Base-by-base conservation (phyloP, 169 alveolate genomes). In the Cryptosporidium ryanae region DNA sequence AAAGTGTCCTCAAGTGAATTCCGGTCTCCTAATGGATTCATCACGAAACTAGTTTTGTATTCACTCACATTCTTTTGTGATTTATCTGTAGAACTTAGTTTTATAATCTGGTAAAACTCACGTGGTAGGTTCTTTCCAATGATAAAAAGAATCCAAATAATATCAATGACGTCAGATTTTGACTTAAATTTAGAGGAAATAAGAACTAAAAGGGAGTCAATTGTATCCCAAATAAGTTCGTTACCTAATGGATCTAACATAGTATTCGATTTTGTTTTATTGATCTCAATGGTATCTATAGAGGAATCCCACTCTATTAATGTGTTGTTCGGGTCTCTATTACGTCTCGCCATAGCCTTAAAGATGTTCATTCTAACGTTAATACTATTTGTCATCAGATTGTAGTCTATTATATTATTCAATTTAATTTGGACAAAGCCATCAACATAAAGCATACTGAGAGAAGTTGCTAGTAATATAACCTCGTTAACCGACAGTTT, bases 301-400 rank as follows among this genome's bases (percentile, higher is more conserved):
- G 87, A 76, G 46, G 32, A 18, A 1, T 61, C 17, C 87, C 87
- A 76, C 23, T 76, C 87, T n/a, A 76, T 76, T 31, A n/a, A 25
- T 18, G 71, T 21, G 13, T 43, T 34, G 23, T 61, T 70, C 34
- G 87, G 87, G 64, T 76, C 71, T n/a, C 76, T 55, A 38, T 76
- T 70, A 29, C 59, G 25, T 17, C 57, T 76, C 23, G 76, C 71
- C 15, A 76, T 34, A 21, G 87, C 87, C 34, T 46, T 76, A 13
- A 46, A 32, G 8, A 76, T 59, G 49, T 55, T 61, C n/a, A 59
- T 21, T n/a, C 59, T 61, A 8, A 57, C 46, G 18, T 38, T 23
- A 61, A 32, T 2, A 49, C 52, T 50, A 21, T 17, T 68, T 2
- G 13, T 52, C 5, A 68, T 52, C 10, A n/a, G 7, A 7, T 21